Base-by-base conservation (phyloP, 1,139 yeast species). In the Schizosaccharomyces versatilis region DNA sequence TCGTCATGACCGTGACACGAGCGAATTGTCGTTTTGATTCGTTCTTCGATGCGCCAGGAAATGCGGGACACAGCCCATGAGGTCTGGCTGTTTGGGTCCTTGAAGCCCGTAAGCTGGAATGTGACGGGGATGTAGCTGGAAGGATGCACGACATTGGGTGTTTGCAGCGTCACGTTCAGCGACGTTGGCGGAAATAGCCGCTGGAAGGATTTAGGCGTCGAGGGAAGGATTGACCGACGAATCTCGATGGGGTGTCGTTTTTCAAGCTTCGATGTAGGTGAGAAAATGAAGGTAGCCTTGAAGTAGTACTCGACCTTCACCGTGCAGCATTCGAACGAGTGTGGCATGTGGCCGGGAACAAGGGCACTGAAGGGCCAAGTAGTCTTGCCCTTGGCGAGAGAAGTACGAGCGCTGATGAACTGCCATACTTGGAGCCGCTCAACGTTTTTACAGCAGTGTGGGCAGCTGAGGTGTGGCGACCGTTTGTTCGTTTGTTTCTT, bases 131-230 rank as follows among this genome's bases (percentile, higher is more conserved):
- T 73, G 0, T 93, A 82, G 0, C 95, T 82, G 62, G 84, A 81
- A 9, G 98, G 98, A 65, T 84, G 84, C 19, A 84, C 76, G 14
- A 85, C 94, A 59, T 84, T 83, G 1, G 98, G 98, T 52, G 90
- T 70, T 3, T 81, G 81, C 3, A 94, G 88, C 47, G 81, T 77
- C 2, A 95, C 94, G 2, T 84, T 80, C 44, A 90, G 81, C 53
- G 82, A 84, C 0, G 97, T 90, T 2, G 99, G 97, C 0, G 98
- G 98, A 66, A 90, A 90, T 1, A 93, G 85, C 58, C 99, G 74
- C 47, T 85, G 69, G 0, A 95, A 84, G 64, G 84, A 85, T 60
- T 86, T 74, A 65, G 88, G 96, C 2, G 85, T 84, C 8, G 93
- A 93, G 47, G 86, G 73, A 48, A 84, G 67, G 38, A 88, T 77